Conservation (phyloP, 179 eudicot genomes). For the Amaranthus tricolor region DNA sequence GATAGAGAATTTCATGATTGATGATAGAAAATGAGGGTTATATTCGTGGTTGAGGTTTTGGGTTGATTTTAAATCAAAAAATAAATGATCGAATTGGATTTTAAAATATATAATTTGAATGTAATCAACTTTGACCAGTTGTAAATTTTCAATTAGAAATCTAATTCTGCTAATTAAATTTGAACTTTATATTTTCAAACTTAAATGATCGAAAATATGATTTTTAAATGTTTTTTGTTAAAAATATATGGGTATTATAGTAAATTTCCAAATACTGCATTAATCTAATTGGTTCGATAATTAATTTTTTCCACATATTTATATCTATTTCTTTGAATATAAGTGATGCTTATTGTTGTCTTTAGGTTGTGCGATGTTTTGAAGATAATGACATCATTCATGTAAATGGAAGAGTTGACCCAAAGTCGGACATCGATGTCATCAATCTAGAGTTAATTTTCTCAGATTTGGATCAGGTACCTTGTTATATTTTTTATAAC, state of each 20-base stretch:
- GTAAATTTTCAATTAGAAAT: too few relatives aligned
- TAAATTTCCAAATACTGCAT: neutral
- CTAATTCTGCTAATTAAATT: too few relatives aligned
- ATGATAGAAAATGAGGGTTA: too few relatives aligned
- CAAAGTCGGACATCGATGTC: conserved; percentile 88
- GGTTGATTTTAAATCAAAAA: too few relatives aligned
- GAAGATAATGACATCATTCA: conserved; percentile 97
- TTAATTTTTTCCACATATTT: neutral
- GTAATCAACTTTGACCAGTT: too few relatives aligned
- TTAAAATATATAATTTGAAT: too few relatives aligned
- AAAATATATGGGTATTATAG: neutral
- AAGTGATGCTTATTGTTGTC: conserved; percentile 2
- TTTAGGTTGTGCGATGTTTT: conserved; percentile 98
- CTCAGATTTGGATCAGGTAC: conserved; percentile 96
- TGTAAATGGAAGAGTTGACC: conserved; percentile 91
- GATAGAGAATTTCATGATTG: too few relatives aligned
- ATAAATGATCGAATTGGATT: too few relatives aligned
- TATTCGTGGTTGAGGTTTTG: too few relatives aligned
- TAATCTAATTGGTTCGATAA: neutral
- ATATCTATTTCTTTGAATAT: neutral
- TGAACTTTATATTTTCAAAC: too few relatives aligned
- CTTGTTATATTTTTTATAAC: conserved; percentile 1
- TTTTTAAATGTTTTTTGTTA: too few relatives aligned
- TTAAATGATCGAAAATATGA: too few relatives aligned
- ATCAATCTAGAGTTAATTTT: conserved; percentile 87